Conservation (phyloP, 2,329 filamentous ascomycete species). For the Claviceps fusiformis region DNA sequence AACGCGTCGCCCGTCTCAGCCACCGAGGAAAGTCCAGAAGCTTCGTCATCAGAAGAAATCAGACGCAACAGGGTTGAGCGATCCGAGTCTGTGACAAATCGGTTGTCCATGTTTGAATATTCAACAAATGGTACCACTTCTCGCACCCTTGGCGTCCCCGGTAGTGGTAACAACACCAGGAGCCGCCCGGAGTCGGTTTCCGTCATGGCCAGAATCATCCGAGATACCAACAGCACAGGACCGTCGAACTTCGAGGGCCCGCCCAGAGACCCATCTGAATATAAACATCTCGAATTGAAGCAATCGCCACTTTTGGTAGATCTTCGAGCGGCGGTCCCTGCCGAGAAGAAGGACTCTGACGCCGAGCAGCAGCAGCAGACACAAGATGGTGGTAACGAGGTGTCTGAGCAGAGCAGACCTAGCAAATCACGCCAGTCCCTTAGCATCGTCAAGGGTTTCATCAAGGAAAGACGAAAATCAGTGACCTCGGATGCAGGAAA, state of each 20-base stretch:
- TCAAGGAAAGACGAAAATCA: constrained; percentile 44
- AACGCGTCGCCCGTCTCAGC: constrained; percentile 18
- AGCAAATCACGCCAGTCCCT: constrained; percentile 38
- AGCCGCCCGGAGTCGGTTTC: constrained; percentile 64
- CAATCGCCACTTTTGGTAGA: constrained; percentile 47
- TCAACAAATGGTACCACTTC: constrained; percentile 11
- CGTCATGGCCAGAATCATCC: constrained; percentile 72
- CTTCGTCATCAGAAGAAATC: constrained; percentile 28
- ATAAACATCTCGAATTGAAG: constrained; percentile 36
- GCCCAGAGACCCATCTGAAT: constrained; percentile 29
- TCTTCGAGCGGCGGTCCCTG: constrained; percentile 26
- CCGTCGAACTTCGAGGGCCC: constrained; percentile 25
- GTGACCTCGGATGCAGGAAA: constrained; percentile 25
- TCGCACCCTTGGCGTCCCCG: constrained; percentile 7
- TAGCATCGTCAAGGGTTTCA: constrained; percentile 45
- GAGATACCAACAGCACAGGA: constrained; percentile 38
- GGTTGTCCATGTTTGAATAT: constrained; percentile 41
- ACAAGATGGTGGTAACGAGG: constrained; percentile 23
- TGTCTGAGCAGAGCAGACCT: constrained; percentile 21
- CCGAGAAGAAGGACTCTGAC: constrained; percentile 12
- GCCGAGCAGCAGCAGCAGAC: constrained; percentile 19
- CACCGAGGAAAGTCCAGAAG: constrained; percentile 29
- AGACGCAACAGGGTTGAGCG: constrained; percentile 27
- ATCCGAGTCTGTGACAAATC: constrained; percentile 40
- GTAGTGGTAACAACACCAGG: constrained; percentile 19